A percentile compares a stretch with the other conserved stretches of the same genome.
phyloP scores from a whole-genome alignment of 2,329 filamentous ascomycete genomes.

The Colletotrichum coccodes region DNA sequence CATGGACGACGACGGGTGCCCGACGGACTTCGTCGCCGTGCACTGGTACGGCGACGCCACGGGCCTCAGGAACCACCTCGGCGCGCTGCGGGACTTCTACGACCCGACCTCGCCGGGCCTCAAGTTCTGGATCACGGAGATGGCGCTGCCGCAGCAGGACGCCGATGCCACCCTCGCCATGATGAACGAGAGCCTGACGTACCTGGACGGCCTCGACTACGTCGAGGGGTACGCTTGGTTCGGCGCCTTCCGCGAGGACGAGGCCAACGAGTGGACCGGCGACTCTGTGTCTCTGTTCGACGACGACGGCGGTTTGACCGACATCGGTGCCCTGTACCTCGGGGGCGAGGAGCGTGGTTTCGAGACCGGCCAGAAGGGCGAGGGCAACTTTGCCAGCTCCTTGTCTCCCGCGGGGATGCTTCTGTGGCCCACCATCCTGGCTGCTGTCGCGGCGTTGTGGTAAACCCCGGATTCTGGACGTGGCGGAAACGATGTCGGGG shows the following conservation, averaged over 20 bases:
- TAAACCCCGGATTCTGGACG: not conserved
- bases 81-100: constrained; percentile 48
- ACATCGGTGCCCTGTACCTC: constrained; percentile 50
- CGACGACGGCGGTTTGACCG: constrained; percentile 47
- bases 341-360: constrained; percentile 51
- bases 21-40: constrained; percentile 51
- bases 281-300: constrained; percentile 49
- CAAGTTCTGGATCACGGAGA: constrained; percentile 51
- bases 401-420: not conserved
- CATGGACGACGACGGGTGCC: constrained; percentile 49
- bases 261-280: constrained; percentile 52
- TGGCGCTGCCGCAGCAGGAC: constrained; percentile 48
- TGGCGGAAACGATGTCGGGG: too few relatives aligned
- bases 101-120: constrained; percentile 36
- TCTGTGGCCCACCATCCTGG: not conserved
- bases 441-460: not conserved
- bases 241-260: constrained; percentile 48
- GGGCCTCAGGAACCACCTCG: constrained; percentile 48
- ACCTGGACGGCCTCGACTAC: constrained; percentile 45
- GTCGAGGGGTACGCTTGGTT: constrained; percentile 54
- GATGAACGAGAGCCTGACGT: constrained; percentile 50
- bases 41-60: constrained; percentile 53
- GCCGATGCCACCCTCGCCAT: constrained; percentile 47
- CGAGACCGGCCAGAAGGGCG: constrained; percentile 39
- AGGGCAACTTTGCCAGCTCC: constrained; percentile 6